These are phyloP conservation scores for Beta vulgaris DNA, from an alignment of 148 eudicot genomes.

Conservation along the genomic window DNA sequence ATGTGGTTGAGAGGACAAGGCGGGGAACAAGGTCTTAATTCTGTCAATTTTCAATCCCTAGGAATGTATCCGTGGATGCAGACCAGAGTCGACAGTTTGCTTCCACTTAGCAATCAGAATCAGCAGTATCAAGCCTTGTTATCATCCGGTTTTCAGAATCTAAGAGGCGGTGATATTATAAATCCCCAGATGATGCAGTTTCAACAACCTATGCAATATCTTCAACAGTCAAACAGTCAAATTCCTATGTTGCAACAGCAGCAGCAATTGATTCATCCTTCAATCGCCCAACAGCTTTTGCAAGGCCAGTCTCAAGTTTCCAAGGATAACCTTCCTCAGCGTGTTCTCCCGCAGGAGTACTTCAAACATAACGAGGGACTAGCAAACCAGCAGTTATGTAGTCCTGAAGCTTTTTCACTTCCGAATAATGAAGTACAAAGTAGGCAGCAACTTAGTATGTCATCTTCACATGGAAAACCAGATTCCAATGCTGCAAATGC, in stretches of 20 bases:
- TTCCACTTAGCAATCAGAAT: conserved; percentile 52
- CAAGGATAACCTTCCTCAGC: conserved; percentile 43
- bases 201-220: conserved; percentile 81
- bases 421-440: conserved; percentile 49
- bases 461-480: conserved; percentile 56
- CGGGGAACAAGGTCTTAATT: conserved; percentile 70
- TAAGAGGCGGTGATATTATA: conserved; percentile 56
- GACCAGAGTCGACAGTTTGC: conserved; percentile 60
- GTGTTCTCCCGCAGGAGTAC: conserved; percentile 37
- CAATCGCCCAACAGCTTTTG: conserved; percentile 51
- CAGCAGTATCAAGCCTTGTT: conserved; percentile 90
- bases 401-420: conserved; percentile 52
- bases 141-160: conserved; percentile 64
- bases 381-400: conserved; percentile 39
- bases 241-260: conserved; percentile 59
- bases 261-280: conserved; percentile 50
- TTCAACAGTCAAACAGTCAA: conserved; percentile 61
- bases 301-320: conserved; percentile 67
- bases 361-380: conserved; percentile 47
- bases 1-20: conserved; percentile 89
- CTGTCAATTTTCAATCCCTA: conserved; percentile 63
- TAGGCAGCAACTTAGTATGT: conserved; percentile 48
- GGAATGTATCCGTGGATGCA: conserved; percentile 88
- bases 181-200: conserved; percentile 73
- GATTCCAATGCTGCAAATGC: conserved; percentile 41